Base-by-base conservation (phyloP, 495 filamentous ascomycete species). In the Massariosphaeria phaeospora region DNA sequence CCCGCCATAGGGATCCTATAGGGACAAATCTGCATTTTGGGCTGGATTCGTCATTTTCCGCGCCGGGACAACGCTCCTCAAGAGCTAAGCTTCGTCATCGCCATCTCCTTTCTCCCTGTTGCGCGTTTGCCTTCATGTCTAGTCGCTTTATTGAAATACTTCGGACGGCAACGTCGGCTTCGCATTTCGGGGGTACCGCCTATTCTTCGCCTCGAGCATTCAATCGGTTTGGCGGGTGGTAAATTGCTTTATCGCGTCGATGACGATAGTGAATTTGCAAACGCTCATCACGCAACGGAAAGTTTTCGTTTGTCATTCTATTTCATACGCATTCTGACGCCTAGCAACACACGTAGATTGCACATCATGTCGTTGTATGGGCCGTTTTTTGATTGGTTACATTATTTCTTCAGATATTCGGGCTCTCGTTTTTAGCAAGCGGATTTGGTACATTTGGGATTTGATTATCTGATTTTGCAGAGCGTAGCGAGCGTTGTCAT, bases 381-480 rank as follows among this genome's bases (percentile, higher is more conserved):
- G n/a, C n/a, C n/a, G n/a, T n/a, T n/a, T n/a, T n/a, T 34, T 43
- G 43, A 49, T 43, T 35, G 26, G 36, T 50, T 48, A 42, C 31
- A 21, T 52, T 52, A 29, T 34, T 39, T 51, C 35, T n/a, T 51
- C 41, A 27, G 17, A 48, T 47, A 4, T 49, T 36, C 20, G 18
- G 44, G 13, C 17, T 45, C n/a, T 48, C 10, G 24, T 55, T 71
- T 68, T 70, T 59, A 73, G 72, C 69, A 48, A 73, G 67, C 63
- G 68, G 66, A 54, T 67, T 70, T 68, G 58, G 44, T 48, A 51
- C 40, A 48, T 58, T 48, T 63, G 45, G 64, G 49, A 64, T 51
- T 61, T 63, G 54, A 49, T 59, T 67, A 62, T 57, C 58, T 54
- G 40, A 61, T 52, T 55, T 55, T 21, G 59, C 48, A 62, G 34